Base-by-base conservation (phyloP, 2,329 filamentous ascomycete genomes). In the Neurospora sp. region DNA sequence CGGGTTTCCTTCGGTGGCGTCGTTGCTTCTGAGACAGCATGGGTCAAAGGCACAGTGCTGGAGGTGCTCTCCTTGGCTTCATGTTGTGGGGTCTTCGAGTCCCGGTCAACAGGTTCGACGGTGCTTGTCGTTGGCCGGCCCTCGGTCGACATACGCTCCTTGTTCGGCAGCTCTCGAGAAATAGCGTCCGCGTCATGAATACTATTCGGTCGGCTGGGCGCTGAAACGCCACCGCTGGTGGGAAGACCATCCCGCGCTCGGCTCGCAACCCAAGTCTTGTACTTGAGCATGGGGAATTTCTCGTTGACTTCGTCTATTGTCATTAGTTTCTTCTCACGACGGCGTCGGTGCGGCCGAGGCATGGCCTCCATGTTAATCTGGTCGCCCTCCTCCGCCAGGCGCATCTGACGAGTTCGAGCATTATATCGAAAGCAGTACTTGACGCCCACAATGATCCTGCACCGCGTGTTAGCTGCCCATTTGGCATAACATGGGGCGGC, bases 391-490 rank as follows among this genome's bases (percentile, higher is more conserved):
- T 93, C 92, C 74, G 84, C 92, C 83, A 81, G 87, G 83, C 92
- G 89, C 77, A 93, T 83, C 72, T 90, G 89, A 68, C 96, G 91
- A 78, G 96, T 96, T 71, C 96, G 91, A 75, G 96, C 94, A 81
- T 98, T 98, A 81, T 99, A 98, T 76, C 96, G 88, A 82, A 99
- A 99, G 82, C 96, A 99, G 81, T 99, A 99, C 83, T 99, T 99
- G 72, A 99, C 96, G 75, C 96, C 96, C 72, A 99, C 96, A 76
- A 99, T 99, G 77, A 99, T 99, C 96, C 96, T 99, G 77, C 68
- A 57, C 12, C 68, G 17, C 70, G n/a, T 1, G 74, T 79, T 75
- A 80, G 75, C 38, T 41, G 36, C 52, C 66, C 33, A 69, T 74
- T 73, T 76, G 73, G 15, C 37, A 73, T 66, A 41, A 65, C 33